Base-by-base conservation (phyloP, 176 grass and related monocot species). In the Hyparrhenia diplandra region DNA sequence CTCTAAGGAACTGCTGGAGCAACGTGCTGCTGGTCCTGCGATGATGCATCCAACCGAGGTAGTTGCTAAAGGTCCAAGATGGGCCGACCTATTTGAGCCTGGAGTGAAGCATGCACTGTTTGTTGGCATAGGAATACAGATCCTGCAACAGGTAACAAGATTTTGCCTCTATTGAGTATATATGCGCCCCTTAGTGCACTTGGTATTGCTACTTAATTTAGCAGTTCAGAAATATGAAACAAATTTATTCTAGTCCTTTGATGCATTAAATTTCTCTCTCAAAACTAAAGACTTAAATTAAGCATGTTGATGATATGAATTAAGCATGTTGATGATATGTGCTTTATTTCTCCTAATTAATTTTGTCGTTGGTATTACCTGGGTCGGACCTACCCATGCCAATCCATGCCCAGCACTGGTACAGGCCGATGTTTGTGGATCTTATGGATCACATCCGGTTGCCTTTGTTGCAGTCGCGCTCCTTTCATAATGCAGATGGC, bases 71-170 rank as follows among this genome's bases (percentile, higher is more conserved):
- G 93, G 93, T 21, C 79, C 90, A 29, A 91, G 47, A 57, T 99
- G 97, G 97, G 32, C 63, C 13, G 93, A 96, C 36, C 63, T 99
- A 49, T 85, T 93, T 64, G 97, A 99, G 73, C 97, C 97, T 60
- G 97, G 97, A 78, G 97, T 99, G 61, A 95, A 75, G 69, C 91
- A 84, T 64, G 96, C 97, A 10, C 78, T 99, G 78, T 8, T 90
- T 77, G 93, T 99, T 85, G 97, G 97, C 36, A 88, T 96, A 58
- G 93, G 93, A 37, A 79, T 99, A 84, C 93, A 99, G 37, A 91
- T 96, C 60, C 87, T 99, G 83, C 93, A 99, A 64, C 97, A 99
- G 93, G 97, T 99, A 86, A 65, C 32, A 49, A 35, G 30, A 2
- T 2, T 47, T 64, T 84, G 13, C 9, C 27, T 66, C 21, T 31